Evolutionary conservation across 108 stramenopile species (phyloP), one percentile per base, ranked within the genome.

Genomic region (Skeletonema potamos): DNA sequence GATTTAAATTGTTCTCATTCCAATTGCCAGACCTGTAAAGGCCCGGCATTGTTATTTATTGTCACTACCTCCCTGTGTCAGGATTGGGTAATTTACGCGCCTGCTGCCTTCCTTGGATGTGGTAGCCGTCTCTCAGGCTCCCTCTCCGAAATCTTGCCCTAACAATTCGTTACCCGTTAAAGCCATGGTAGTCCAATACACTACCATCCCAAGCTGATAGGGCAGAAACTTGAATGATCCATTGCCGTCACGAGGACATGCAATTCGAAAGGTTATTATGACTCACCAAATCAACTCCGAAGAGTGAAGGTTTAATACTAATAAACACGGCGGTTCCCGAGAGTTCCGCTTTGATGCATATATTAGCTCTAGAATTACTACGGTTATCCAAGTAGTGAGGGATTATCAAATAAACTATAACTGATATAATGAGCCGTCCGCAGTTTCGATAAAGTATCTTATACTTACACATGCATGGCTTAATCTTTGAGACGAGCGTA

Each of bases 401-500:
- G 90, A 96, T 88, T 94, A 93, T 96, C 96, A 97, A 97, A 97
- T 90, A 93, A 97, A 97, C 88, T 88, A 96, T 92, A 92, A 97
- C 96, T 98, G 97, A 97, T 98, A 96, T 98, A 98, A 98, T 98
- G 97, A 98, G 97, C 90, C 86, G 85, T 92, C 89, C 91, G 88
- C 91, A 92, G 91, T 92, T 46, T 46, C 44, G 44, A 46, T 46
- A 46, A 46, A 46, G 44, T 46, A 46, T 46, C 44, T 46, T 96
- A 94, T 97, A 98, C 97, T 97, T 96, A 97, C 92, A 98, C 97
- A 96, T 97, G 97, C 97, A 98, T 98, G 97, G 96, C 97, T 98
- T 98, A 98, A 97, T 98, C 97, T 98, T 98, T 97, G 95, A 98
- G 96, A 97, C 97, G 93, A 98, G 97, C 97, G 93, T 98, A 98